Evolutionary conservation across 2,329 filamentous ascomycete species (phyloP).

Genomic region (Rasamsonia emersonii): DNA sequence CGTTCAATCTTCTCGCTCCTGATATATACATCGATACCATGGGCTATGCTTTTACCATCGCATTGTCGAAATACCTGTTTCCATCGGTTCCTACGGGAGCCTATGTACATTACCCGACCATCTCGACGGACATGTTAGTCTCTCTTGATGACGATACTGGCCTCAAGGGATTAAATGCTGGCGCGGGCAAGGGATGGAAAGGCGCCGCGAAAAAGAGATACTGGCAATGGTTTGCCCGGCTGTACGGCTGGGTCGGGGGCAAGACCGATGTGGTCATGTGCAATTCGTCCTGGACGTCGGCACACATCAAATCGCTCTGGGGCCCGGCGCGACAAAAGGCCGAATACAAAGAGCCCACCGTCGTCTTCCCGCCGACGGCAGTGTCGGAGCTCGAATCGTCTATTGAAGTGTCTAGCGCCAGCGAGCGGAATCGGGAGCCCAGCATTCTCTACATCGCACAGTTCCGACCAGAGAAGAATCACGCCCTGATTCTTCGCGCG

Average conservation of each 20-base stretch:
- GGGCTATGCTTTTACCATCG: constrained; percentile 90
- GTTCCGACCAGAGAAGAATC: constrained; percentile 96
- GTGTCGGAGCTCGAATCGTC: constrained; percentile 72
- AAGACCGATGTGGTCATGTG: constrained; percentile 93
- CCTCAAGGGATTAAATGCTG: constrained; percentile 69
- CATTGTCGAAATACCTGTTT: constrained; percentile 75
- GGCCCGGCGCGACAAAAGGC: constrained; percentile 39
- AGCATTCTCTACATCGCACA: constrained; percentile 89
- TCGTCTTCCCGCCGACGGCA: constrained; percentile 87
- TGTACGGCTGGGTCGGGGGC: constrained; percentile 76
- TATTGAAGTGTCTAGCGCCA: constrained; percentile 61
- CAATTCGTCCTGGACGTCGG: constrained; percentile 90
- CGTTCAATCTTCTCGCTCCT: constrained; percentile 81
- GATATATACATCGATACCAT: constrained; percentile 97
- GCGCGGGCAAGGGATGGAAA: constrained; percentile 62
- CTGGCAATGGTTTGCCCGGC: constrained; percentile 73
- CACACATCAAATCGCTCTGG: constrained; percentile 75
- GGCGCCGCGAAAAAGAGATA: constrained; percentile 70
- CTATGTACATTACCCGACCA: constrained; percentile 97
- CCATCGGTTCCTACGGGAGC: constrained; percentile 72
- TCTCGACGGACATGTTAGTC: constrained; percentile 93
- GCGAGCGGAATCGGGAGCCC: constrained; percentile 60
- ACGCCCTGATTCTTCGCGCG: constrained; percentile 73
- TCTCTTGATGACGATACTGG: constrained; percentile 63
- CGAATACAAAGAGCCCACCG: constrained; percentile 44